Base-by-base conservation (phyloP, 345 rosid genomes). In the Salix viminalis region DNA sequence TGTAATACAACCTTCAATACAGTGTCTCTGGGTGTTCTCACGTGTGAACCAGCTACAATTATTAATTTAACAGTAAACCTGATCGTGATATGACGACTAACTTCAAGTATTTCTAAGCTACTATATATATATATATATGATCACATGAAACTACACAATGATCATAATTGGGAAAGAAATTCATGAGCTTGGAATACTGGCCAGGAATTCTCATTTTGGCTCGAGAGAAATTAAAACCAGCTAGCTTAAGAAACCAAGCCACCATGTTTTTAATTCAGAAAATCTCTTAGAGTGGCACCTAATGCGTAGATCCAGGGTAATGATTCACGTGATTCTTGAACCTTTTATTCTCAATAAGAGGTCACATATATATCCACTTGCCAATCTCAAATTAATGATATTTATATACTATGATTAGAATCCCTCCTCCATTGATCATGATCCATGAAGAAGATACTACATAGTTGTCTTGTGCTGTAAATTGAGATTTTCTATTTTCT, bases 241-340 rank as follows among this genome's bases (percentile, higher is more conserved):
- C 67, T 79, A 64, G 68, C 76, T 75, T 77, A 83, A 83, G 87
- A 86, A 85, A 87, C 78, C 83, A 76, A 74, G 74, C 14, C 10
- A 41, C 32, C 14, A 34, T 30, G 68, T 21, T 66, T 54, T 28
- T 12, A 10, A 56, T 12, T 61, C 41, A 42, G 26, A 41, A 19
- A 28, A 13, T 8, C 46, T 61, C 2, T 19, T 3, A 70, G 76
- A 67, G 79, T 83, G 90, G 84, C 77, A 83, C 84, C 77, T 83
- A 32, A 75, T 83, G 89, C 92, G 82, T 83, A 70, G 79, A 78
- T 84, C 86, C 82, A 71, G 93, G 91, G 83, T n/a, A 85, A 84
- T 85, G 24, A 79, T 83, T 70, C 88, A 87, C 83, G 83, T 87
- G 89, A 80, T 79, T 79, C 77, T 28, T 65, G 46, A 68, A 32